Evolutionary conservation across 1,139 yeast genomes (phyloP), one percentile per base, ranked within the genome.

Genomic region (Wickerhamomyces sp.): DNA sequence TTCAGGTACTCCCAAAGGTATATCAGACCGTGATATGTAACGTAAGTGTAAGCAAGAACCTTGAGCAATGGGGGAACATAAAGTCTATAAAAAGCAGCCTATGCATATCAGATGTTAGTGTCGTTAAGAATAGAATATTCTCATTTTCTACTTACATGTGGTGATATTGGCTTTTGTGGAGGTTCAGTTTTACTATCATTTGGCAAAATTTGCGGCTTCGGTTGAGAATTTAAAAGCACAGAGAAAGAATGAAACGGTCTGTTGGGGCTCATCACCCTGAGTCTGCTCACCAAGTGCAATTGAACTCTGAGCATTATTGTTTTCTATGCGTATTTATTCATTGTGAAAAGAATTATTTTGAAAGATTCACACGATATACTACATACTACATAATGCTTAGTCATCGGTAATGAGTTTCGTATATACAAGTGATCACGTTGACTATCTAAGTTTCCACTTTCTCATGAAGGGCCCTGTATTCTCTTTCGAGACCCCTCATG

Each of bases 401-500:
- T n/a, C n/a, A n/a, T n/a, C n/a, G n/a, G n/a, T n/a, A n/a, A n/a
- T n/a, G n/a, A n/a, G n/a, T n/a, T n/a, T 26, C 7, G 28, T n/a
- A 26, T 26, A 26, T 26, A 26, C 28, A 26, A 21, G 10, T n/a
- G 27, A 30, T 30, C 15, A 32, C 18, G n/a, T 37, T 15, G 13
- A 9, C 31, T 27, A 14, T 27, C 18, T 28, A 28, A 26, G 14
- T 25, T 16, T n/a, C 14, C 9, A 7, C 34, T n/a, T 28, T 30
- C 28, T 16, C 29, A 5, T 22, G 35, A 5, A 50, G 28, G 7
- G 54, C 54, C 24, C 31, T 46, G 25, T 43, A 40, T 37, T 61
- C 64, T 33, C 49, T 54, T 37, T 56, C 53, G 18, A 64, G 32
- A 1, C 82, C 83, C 32, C 66, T 64, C 1, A 84, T 79, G 38